phyloP scores from a whole-genome alignment of 2,329 filamentous ascomycete genomes.

The Trichoderma sp. region DNA sequence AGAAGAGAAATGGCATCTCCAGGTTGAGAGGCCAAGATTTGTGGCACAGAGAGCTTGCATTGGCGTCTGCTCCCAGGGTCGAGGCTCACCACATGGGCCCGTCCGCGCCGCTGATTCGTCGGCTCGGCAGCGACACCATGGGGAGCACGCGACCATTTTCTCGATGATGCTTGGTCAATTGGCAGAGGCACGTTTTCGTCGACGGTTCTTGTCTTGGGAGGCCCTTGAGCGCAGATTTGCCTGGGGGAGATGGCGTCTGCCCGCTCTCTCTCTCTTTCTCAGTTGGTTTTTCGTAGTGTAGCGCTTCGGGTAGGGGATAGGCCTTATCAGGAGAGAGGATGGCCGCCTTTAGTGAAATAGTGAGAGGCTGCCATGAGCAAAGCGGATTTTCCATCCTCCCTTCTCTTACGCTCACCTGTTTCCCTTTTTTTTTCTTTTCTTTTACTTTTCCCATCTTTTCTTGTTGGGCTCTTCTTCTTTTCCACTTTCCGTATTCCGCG shows the following conservation, averaged over 20 bases:
- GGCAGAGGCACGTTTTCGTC: slow-evolving; percentile 25
- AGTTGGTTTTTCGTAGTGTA: background rate
- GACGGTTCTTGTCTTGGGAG: background rate
- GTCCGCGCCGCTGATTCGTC: slow-evolving; percentile 43
- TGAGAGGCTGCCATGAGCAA: slow-evolving; percentile 2
- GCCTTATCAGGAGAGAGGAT: slow-evolving; percentile 6
- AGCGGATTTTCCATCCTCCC: background rate
- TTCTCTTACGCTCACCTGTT: background rate
- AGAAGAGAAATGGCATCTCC: background rate
- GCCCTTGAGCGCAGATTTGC: background rate
- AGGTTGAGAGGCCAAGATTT: background rate
- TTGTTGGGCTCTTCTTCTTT: background rate
- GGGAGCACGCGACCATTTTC: slow-evolving; percentile 50
- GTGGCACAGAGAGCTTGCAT: slow-evolving; percentile 17
- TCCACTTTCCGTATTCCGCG: no score
- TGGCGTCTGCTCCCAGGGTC: slow-evolving; percentile 11
- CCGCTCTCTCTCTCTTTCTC: background rate
- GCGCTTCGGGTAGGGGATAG: background rate
- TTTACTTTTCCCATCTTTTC: background rate
- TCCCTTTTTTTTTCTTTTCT: background rate
- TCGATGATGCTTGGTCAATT: slow-evolving; percentile 51
- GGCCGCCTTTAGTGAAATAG: background rate
- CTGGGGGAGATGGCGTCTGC: background rate
- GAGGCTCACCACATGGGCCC: slow-evolving; percentile 41
- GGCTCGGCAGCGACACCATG: slow-evolving; percentile 27